These are phyloP conservation scores for Pelagophyceae sp. DNA, from an alignment of 352 stramenopile species.

Conservation along the genomic window DNA sequence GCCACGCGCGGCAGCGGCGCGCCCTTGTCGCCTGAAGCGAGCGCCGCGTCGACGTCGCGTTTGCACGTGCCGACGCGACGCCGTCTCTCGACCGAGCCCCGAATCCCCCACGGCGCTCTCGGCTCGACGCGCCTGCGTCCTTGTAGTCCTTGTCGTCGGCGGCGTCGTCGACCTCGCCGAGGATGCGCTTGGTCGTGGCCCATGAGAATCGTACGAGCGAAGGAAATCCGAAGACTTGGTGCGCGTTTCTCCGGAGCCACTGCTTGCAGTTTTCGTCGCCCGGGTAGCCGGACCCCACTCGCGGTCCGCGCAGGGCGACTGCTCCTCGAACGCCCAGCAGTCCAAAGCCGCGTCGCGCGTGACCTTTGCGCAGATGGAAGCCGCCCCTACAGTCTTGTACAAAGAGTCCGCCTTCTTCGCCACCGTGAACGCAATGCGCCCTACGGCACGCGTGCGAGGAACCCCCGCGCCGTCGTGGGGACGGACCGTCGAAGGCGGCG, in stretches of 20 bases:
- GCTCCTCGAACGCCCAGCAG: conserved; percentile 75
- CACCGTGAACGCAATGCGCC: conserved; percentile 79
- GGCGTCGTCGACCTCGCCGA: conserved; percentile 28
- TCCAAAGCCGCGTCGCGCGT: conserved; percentile 72
- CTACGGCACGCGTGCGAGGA: conserved; percentile 39
- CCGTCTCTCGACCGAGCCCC: too few relatives aligned
- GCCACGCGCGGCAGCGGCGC: not conserved
- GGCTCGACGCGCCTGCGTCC: too few relatives aligned
- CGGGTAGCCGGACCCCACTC: conserved; percentile 64
- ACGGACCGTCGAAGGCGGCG: conserved; percentile 38
- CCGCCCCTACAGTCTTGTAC: conserved; percentile 79
- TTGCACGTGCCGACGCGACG: too few relatives aligned
- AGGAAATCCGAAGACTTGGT: conserved; percentile 76
- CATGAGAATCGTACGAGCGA: conserved; percentile 84
- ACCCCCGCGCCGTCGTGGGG: not conserved
- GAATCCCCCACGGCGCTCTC: too few relatives aligned
- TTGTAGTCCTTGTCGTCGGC: not conserved
- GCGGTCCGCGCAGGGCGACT: not conserved
- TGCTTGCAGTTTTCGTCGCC: conserved; percentile 71
- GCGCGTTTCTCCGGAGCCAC: conserved; percentile 70
- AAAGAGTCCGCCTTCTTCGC: conserved; percentile 90
- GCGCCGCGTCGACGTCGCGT: too few relatives aligned
- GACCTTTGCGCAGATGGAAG: conserved; percentile 84
- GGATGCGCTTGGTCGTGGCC: conserved; percentile 52
- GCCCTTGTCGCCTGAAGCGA: too few relatives aligned